A percentile compares a stretch with the other conserved stretches of the same genome.
Conservation (phyloP, 2,329 filamentous ascomycete genomes). For the Pseudopyrenochaeta lycopersici region DNA sequence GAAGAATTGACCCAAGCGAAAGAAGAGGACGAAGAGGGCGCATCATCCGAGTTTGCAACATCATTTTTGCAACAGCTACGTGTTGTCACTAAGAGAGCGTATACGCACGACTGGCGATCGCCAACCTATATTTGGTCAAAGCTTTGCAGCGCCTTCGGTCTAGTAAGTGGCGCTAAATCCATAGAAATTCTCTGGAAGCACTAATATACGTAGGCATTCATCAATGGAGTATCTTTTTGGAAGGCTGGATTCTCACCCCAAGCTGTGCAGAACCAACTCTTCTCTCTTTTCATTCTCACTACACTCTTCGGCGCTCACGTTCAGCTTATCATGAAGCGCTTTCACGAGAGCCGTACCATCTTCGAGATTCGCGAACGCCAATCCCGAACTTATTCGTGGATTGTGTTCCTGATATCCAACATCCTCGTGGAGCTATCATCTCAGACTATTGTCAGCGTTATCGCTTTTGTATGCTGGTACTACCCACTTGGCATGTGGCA, state of each 20-base stretch:
- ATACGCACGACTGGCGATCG: slow-evolving; percentile 69
- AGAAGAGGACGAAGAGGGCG: neutral
- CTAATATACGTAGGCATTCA: slow-evolving; percentile 55
- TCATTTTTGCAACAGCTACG: slow-evolving; percentile 71
- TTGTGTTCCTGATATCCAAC: slow-evolving; percentile 79
- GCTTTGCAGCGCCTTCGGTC: slow-evolving; percentile 65
- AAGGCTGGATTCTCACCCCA: slow-evolving; percentile 73
- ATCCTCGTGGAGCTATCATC: slow-evolving; percentile 83
- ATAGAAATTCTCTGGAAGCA: no score
- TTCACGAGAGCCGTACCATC: slow-evolving; percentile 47
- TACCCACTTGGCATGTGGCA: slow-evolving; percentile 78
- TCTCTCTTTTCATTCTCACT: slow-evolving; percentile 78
- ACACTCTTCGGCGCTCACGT: slow-evolving; percentile 74
- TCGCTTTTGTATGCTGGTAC: slow-evolving; percentile 81
- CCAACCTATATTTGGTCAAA: slow-evolving; percentile 88
- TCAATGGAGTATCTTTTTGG: slow-evolving; percentile 82
- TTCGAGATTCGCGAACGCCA: slow-evolving; percentile 86
- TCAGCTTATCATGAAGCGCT: slow-evolving; percentile 3
- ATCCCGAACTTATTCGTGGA: slow-evolving; percentile 82
- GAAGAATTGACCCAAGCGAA: slow-evolving; percentile 46
- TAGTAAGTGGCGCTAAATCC: neutral
- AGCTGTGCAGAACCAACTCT: slow-evolving; percentile 81
- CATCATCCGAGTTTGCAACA: slow-evolving; percentile 69
- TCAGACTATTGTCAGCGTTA: slow-evolving; percentile 73
- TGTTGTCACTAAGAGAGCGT: slow-evolving; percentile 60